phyloP scores from a whole-genome alignment of 352 stramenopile genomes.

The Pythium plurisporium region DNA sequence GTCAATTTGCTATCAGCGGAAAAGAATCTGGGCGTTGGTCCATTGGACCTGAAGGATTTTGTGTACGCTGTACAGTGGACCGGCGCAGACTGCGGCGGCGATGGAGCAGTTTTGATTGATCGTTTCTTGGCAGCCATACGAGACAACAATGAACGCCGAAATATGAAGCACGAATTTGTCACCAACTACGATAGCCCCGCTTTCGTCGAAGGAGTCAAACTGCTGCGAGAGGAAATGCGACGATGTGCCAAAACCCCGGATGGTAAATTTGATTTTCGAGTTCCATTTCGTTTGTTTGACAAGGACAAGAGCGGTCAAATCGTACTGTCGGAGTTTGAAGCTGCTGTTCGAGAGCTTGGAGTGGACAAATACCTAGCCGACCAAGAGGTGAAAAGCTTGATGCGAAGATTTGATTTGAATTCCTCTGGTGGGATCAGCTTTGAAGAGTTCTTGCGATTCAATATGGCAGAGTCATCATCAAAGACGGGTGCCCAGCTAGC shows the following conservation, averaged over 20 bases:
- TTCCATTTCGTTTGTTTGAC: conserved; percentile 72
- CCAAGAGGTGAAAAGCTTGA: conserved; percentile 77
- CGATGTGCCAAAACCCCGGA: conserved; percentile 76
- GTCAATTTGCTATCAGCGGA: conserved; percentile 53
- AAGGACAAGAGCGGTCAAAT: conserved; percentile 68
- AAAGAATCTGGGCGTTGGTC: conserved; percentile 32
- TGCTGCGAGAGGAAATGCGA: conserved; percentile 67
- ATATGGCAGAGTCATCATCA: conserved; percentile 58
- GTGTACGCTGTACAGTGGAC: conserved; percentile 73
- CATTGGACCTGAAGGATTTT: conserved; percentile 66
- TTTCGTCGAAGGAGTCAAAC: conserved; percentile 68
- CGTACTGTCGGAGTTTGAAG: conserved; percentile 68
- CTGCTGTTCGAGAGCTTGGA: conserved; percentile 57
- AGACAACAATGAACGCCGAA: conserved; percentile 64
- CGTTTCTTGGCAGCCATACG: conserved; percentile 63
- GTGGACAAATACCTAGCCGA: conserved; percentile 68
- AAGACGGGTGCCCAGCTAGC: conserved; percentile 18
- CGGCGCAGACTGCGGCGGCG: conserved; percentile 64
- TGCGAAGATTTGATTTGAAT: conserved; percentile 74
- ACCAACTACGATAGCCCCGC: conserved; percentile 76
- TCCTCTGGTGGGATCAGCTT: conserved; percentile 61
- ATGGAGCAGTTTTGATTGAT: conserved; percentile 65
- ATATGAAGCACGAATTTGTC: conserved; percentile 83
- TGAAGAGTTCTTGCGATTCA: conserved; percentile 77
- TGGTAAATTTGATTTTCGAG: conserved; percentile 65